These are phyloP conservation scores for Scleroderma bovista DNA, from an alignment of 768 basidiomycete genomes.

Conservation along the genomic window DNA sequence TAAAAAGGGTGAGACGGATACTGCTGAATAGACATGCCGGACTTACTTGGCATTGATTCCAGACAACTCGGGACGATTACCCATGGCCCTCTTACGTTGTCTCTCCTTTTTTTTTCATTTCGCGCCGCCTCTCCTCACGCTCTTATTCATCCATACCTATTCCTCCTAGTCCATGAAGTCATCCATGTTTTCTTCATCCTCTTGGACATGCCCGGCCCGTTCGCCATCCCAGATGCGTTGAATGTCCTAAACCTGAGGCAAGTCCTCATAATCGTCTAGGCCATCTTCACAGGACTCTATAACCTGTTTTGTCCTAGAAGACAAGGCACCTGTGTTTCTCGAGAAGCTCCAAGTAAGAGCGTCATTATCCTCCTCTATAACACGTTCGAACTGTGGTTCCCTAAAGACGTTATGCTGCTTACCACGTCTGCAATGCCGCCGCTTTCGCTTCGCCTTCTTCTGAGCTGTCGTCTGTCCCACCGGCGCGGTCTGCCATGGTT, in stretches of 20 bases:
- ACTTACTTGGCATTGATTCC: constrained; percentile 83
- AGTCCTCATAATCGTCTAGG: constrained; percentile 48
- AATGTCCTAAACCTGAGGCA: constrained; percentile 51
- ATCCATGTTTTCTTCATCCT: constrained; percentile 61
- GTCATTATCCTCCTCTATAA: constrained; percentile 49
- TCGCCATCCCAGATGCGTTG: constrained; percentile 81
- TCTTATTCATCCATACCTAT: constrained; percentile 69
- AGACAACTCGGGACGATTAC: constrained; percentile 62
- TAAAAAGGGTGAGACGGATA: constrained; percentile 1
- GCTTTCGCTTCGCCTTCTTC: constrained; percentile 78
- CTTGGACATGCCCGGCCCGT: constrained; percentile 37
- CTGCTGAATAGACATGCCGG: background rate
- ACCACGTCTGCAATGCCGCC: constrained; percentile 53
- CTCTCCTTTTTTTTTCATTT: constrained; percentile 57
- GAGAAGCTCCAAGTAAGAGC: constrained; percentile 71
- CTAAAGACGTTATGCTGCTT: constrained; percentile 16
- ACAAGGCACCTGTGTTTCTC: constrained; percentile 62
- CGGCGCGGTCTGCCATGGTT: constrained; percentile 39
- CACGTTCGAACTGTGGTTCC: constrained; percentile 5
- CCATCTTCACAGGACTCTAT: constrained; percentile 79
- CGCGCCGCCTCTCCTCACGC: constrained; percentile 66
- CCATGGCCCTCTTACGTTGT: constrained; percentile 59
- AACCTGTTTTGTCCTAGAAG: constrained; percentile 52
- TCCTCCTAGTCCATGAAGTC: constrained; percentile 78
- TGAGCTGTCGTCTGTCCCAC: constrained; percentile 72